These are phyloP conservation scores for Exophiala spinifera DNA, from an alignment of 2,329 filamentous ascomycete species.

Conservation along the genomic window DNA sequence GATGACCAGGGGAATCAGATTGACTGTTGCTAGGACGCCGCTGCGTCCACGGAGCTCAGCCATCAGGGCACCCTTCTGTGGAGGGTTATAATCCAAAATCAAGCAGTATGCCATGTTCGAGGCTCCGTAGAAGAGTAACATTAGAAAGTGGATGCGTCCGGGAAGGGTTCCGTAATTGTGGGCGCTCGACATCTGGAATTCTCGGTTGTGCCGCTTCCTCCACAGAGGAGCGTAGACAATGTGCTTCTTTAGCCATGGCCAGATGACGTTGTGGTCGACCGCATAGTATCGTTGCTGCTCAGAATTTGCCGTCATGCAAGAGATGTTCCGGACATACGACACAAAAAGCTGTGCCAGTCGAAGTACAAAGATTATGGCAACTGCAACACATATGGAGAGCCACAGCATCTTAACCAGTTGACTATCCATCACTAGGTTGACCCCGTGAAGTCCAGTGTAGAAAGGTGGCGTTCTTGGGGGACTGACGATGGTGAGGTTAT, in stretches of 20 bases:
- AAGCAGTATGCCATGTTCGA: constrained; percentile 74
- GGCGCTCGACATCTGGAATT: constrained; percentile 65
- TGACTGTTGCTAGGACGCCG: constrained; percentile 78
- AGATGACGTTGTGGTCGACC: constrained; percentile 40
- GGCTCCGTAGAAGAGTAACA: constrained; percentile 65
- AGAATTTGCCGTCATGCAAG: constrained; percentile 36
- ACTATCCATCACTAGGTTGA: constrained; percentile 27
- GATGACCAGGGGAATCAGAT: constrained; percentile 87
- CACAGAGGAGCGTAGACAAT: constrained; percentile 63
- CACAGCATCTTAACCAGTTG: constrained; percentile 34
- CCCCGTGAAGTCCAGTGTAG: constrained; percentile 37
- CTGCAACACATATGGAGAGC: constrained; percentile 33
- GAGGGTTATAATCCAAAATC: constrained; percentile 43
- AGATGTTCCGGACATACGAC: constrained; percentile 45
- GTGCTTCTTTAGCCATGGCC: constrained; percentile 47
- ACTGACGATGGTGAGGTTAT: constrained; percentile 1
- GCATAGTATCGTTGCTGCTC: constrained; percentile 47
- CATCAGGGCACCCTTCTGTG: constrained; percentile 55
- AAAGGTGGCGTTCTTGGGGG: constrained; percentile 57
- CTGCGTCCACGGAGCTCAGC: constrained; percentile 83
- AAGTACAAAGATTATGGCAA: constrained; percentile 38
- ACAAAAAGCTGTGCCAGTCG: constrained; percentile 44
- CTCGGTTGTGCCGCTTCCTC: constrained; percentile 71
- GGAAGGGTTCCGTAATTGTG: constrained; percentile 74
- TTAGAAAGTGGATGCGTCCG: constrained; percentile 70